Evolutionary conservation across 75 land plant species (phyloP).

Genomic region (Cupressus sempervirens): DNA sequence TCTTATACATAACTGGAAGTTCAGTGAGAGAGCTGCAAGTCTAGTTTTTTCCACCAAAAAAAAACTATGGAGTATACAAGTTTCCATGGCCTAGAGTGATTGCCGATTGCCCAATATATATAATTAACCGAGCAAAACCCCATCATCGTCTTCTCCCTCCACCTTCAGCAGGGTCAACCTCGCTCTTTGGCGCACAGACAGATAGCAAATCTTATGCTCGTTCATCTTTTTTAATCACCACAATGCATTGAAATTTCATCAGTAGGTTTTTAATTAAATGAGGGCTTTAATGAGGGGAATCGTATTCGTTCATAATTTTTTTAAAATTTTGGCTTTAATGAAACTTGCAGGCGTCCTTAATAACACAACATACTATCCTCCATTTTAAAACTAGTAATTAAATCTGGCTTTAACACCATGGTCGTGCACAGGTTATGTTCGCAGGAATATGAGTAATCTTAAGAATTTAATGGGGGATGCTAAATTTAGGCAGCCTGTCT

Average conservation of each 20-base stretch:
- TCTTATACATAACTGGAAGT: slow-evolving; percentile 26
- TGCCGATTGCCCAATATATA: background rate
- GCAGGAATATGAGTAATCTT: too few relatives aligned
- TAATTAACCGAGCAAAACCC: too few relatives aligned
- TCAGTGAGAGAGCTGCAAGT: background rate
- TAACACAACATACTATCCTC: too few relatives aligned
- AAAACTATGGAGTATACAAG: background rate
- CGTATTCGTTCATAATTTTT: slow-evolving; percentile 1
- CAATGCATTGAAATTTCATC: background rate
- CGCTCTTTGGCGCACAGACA: background rate
- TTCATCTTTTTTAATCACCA: background rate
- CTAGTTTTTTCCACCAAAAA: background rate
- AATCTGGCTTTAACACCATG: too few relatives aligned
- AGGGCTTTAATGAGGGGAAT: slow-evolving; percentile 6
- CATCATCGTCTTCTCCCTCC: background rate
- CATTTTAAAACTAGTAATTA: too few relatives aligned
- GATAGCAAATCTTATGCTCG: background rate
- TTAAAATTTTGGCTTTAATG: background rate
- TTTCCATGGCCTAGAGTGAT: background rate
- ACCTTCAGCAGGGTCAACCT: background rate
- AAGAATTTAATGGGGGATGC: too few relatives aligned
- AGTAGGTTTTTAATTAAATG: background rate
- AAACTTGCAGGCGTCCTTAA: too few relatives aligned
- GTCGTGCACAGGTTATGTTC: too few relatives aligned
- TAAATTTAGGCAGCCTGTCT: too few relatives aligned